Evolutionary conservation across 2,329 filamentous ascomycete species (phyloP).

Genomic region (Colletotrichum magnum): DNA sequence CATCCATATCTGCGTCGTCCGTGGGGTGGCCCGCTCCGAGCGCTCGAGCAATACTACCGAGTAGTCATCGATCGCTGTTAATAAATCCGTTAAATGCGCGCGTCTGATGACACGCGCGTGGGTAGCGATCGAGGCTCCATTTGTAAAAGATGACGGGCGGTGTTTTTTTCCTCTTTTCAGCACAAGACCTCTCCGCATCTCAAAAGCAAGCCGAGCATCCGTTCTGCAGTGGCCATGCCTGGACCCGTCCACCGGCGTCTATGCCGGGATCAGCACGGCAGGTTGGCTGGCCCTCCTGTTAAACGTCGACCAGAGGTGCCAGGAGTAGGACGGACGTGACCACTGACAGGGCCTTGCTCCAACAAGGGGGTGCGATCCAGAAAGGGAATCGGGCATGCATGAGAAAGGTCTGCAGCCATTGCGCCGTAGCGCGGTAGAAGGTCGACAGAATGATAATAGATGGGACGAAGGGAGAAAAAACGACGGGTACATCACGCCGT

Average conservation of each 20-base stretch:
- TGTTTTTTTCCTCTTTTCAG: not conserved
- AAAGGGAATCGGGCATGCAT: conserved; percentile 26
- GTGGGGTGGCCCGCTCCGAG: conserved; percentile 18
- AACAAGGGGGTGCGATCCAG: conserved; percentile 3
- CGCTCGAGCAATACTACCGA: not conserved
- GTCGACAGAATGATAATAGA: conserved; percentile 3
- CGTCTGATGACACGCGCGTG: not conserved
- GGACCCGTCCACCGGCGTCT: not conserved
- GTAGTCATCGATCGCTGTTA: not conserved
- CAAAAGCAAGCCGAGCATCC: not conserved
- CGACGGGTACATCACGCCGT: conserved; percentile 2
- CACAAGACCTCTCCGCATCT: not conserved
- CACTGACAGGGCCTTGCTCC: conserved; percentile 13
- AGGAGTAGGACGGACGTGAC: not conserved
- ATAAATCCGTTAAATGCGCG: not conserved
- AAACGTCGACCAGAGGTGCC: not conserved
- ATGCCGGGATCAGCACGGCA: conserved; percentile 14
- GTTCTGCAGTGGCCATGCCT: not conserved
- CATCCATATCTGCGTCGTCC: conserved; percentile 10
- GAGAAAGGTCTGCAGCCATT: conserved; percentile 28
- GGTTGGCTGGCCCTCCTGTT: conserved; percentile 3
- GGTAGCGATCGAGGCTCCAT: not conserved
- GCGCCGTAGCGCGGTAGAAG: conserved; percentile 14
- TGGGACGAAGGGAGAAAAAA: conserved; percentile 19
- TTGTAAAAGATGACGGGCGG: not conserved